Evolutionary conservation across 495 filamentous ascomycete genomes (phyloP).

Genomic region (Amniculicola lignicola): DNA sequence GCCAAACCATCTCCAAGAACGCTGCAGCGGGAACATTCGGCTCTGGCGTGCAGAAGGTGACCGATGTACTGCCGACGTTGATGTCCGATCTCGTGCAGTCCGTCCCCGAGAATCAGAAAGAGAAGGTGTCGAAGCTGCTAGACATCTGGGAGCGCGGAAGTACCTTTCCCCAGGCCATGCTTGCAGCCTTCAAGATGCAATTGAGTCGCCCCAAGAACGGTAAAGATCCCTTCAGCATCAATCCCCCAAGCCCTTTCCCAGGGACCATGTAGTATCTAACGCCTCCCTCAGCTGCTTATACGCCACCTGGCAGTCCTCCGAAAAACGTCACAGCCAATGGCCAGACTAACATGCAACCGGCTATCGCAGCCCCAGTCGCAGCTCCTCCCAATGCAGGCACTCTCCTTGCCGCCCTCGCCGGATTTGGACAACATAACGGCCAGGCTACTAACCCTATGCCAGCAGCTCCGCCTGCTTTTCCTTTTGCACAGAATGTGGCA

Average conservation of each 20-base stretch:
- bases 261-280: too few relatives aligned
- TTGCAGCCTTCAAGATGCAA: slow-evolving; percentile 82
- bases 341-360: slow-evolving; percentile 3
- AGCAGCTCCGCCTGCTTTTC: slow-evolving; percentile 12
- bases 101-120: slow-evolving; percentile 95
- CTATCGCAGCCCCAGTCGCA: slow-evolving; percentile 9
- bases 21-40: slow-evolving; percentile 86
- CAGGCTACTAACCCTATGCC: slow-evolving; percentile 7
- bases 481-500: slow-evolving; percentile 19
- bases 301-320: slow-evolving; percentile 28
- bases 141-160: slow-evolving; percentile 97
- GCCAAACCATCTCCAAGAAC: slow-evolving; percentile 68
- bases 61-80: slow-evolving; percentile 83
- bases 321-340: neutral
- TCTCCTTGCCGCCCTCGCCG: slow-evolving; percentile 38
- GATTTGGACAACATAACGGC: slow-evolving; percentile 24
- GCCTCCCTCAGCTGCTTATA: slow-evolving; percentile 8
- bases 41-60: slow-evolving; percentile 94
- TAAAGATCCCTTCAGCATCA: too few relatives aligned
- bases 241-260: too few relatives aligned
- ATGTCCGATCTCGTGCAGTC: slow-evolving; percentile 93
- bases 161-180: slow-evolving; percentile 81
- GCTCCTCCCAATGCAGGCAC: slow-evolving; percentile 29
- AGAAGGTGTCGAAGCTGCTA: slow-evolving; percentile 92
- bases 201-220: slow-evolving; percentile 55